phyloP scores from a whole-genome alignment of 2,329 filamentous ascomycete species.

The Sarocladium kiliense region DNA sequence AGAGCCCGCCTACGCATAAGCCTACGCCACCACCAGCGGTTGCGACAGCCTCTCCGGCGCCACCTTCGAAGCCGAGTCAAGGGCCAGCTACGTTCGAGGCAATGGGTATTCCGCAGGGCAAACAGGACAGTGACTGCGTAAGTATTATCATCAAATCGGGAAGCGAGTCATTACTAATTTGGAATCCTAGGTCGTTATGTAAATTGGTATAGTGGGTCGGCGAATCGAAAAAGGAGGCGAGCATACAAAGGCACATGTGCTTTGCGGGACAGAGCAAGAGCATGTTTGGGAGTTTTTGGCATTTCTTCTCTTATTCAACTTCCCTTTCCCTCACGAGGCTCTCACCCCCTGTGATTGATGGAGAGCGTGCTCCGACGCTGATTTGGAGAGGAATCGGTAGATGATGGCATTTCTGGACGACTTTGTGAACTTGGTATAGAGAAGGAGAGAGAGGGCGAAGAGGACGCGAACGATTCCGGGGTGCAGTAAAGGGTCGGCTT shows the following conservation, averaged over 20 bases:
- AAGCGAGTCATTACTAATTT: not conserved
- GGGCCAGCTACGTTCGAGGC: conserved; percentile 96
- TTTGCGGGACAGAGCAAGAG: conserved; percentile 1
- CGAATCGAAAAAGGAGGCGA: not conserved
- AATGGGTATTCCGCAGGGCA: conserved; percentile 87
- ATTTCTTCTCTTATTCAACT: not conserved
- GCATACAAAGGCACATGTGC: not conserved
- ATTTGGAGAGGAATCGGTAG: not conserved
- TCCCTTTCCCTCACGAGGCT: not conserved
- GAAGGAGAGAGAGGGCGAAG: not conserved
- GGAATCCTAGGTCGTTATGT: conserved; percentile 10
- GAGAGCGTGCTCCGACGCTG: not conserved
- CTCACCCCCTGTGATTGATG: not conserved
- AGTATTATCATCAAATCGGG: conserved; percentile 27
- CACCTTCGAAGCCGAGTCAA: conserved; percentile 45
- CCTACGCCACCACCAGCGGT: conserved; percentile 24
- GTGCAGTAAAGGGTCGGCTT: not conserved
- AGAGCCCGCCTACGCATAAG: conserved; percentile 15
- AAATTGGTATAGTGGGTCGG: not conserved
- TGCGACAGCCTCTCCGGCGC: conserved; percentile 28
- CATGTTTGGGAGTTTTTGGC: not conserved
- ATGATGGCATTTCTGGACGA: not conserved
- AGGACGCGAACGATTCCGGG: no score
- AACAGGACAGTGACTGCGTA: conserved; percentile 89
- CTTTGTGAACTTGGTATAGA: not conserved